Evolutionary conservation across 2,329 filamentous ascomycete genomes (phyloP), one percentile per base, ranked within the genome.

Genomic region (Aspergillus phoenicis): DNA sequence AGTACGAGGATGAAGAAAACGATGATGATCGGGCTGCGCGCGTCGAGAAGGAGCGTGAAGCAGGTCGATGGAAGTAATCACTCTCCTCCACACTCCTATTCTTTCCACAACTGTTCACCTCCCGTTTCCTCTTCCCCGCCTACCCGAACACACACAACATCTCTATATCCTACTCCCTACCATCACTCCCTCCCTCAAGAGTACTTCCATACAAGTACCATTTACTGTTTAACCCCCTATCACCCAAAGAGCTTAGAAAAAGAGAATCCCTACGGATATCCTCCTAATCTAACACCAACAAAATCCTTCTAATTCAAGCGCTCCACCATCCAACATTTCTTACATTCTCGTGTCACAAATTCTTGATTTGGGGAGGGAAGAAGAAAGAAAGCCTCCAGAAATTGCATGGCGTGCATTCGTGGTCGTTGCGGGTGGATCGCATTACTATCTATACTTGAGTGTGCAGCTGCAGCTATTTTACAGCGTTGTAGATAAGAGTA

Each of bases 1-100:
- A 81, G 65, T 82, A 82, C 57, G 81, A 82, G 61, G 80, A 82
- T 64, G 80, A 82, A 58, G 71, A 77, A 54, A 68, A 65, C 48
- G 71, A 76, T 51, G 71, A 74, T 62, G 68, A 73, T 36, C 68
- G 74, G 45, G 72, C 74, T 5, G 64, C 68, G 26, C 70, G 76
- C 17, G 71, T 76, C 11, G 78, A 80, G 62, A 70, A 71, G 36
- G 78, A 81, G 63, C 68, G 77, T 38, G 76, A 78, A 63, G 74
- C 73, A 1, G 68, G 67, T 47, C 65, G 74, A 22, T 76, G 74
- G 74, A 57, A 60, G 26, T 67, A 47, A 57, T 49, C 36, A 11
- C 15, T 28, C 15, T 22, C 38, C 28, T 22, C 8, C 8, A 17
- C n/a, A 33, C 24, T 38, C 20, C 26, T 30, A 20, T 6, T 13